Base-by-base conservation (phyloP, 2,329 filamentous ascomycete species). In the Polychaeton citri region DNA sequence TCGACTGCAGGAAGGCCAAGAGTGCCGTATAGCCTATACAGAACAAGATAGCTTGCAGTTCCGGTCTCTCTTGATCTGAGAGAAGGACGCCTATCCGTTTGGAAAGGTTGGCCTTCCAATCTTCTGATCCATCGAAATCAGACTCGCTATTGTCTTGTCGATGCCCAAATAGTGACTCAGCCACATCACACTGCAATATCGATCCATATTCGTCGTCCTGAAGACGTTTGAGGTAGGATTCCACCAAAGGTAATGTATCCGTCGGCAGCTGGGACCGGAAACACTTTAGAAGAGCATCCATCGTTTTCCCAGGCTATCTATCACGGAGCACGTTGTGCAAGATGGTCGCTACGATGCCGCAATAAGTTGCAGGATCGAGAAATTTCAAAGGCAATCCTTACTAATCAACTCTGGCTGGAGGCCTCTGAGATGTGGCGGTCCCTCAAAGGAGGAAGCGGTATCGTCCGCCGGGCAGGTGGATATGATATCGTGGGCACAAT, bases 1-100 rank as follows among this genome's bases (percentile, higher is more conserved):
- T 94, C 1, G 76, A 76, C 56, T 95, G 87, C 12, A 94, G 60
- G 54, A 94, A 95, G 8, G 79, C 74, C 51, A 84, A 72, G 8
- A 94, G 67, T 2, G 79, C 73, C 1, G 80, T 76, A 33, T 83
- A 62, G 7, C 76, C 82, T 21, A 81, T 63, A 31, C 73, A 62
- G 36, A 75, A 62, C 32, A 62, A 55, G 2, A 64, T 43, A 37
- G 60, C 49, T 38, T 62, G 60, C 15, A 51, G 57, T 39, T 63
- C 62, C n/a, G 52, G 48, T 19, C 54, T 42, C 12, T 52, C 57
- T 39, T 60, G 54, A 33, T 52, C 48, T n/a, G 46, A 41, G 13
- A 65, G 41, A 54, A 65, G 44, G 68, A 63, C 43, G 47, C 63
- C 65, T 65, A 69, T 4, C 48, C 33, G n/a, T 8, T 52, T 44